Conservation (phyloP, 1,284 basidiomycete genomes). For the Ustilago cynodontis region DNA sequence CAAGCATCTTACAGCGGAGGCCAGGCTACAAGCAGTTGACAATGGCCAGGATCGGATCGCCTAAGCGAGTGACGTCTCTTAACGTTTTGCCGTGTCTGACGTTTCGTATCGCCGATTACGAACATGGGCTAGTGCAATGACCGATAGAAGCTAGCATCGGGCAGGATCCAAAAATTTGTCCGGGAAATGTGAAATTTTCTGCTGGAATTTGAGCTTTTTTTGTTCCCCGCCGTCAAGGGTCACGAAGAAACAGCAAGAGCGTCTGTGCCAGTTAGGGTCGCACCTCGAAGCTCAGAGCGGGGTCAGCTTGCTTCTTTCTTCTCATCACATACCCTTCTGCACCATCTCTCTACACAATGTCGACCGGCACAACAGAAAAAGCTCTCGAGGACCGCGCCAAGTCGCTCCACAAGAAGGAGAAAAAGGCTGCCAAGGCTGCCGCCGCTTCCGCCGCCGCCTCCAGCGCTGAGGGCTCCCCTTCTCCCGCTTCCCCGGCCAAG, state of each 20-base stretch:
- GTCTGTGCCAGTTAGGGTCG: background rate
- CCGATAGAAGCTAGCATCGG: constrained; percentile 2
- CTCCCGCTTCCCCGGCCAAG: constrained; percentile 47
- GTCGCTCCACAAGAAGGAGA: constrained; percentile 64
- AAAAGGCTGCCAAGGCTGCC: constrained; percentile 59
- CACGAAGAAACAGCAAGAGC: constrained; percentile 11
- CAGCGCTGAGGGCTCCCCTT: constrained; percentile 29
- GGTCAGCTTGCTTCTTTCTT: background rate
- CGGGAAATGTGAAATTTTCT: constrained; percentile 11
- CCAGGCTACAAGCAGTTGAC: no score
- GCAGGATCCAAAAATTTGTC: constrained; percentile 36
- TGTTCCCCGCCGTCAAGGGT: background rate
- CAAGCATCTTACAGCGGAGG: background rate
- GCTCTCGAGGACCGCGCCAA: constrained; percentile 57
- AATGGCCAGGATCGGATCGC: constrained; percentile 33
- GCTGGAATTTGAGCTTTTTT: constrained; percentile 17
- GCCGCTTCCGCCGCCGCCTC: constrained; percentile 30
- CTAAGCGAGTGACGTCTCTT: constrained; percentile 42
- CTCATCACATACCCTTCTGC: constrained; percentile 7
- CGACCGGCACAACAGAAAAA: constrained; percentile 37
- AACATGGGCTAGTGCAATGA: background rate
- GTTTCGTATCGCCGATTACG: constrained; percentile 23
- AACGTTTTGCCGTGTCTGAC: constrained; percentile 22
- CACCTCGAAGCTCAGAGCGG: background rate
- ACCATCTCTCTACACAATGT: constrained; percentile 24